Conservation (phyloP, 176 grass and related monocot species). For the Poa annua region DNA sequence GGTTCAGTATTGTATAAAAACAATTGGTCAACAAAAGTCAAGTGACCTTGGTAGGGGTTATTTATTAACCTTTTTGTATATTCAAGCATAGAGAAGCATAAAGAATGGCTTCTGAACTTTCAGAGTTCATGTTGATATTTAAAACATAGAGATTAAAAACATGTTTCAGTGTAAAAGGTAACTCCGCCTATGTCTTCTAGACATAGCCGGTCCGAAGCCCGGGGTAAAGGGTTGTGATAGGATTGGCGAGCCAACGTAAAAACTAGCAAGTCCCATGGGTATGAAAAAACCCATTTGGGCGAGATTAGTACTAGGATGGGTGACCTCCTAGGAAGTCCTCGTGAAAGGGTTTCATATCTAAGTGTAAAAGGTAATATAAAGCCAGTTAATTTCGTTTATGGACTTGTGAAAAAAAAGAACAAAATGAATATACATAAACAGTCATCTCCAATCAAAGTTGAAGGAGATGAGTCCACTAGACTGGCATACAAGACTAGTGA, state of each 20-base stretch:
- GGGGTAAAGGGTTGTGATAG: too few species aligned
- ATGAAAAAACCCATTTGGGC: too few species aligned
- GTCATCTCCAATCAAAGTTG: background rate
- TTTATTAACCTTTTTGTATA: background rate
- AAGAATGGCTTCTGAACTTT: background rate
- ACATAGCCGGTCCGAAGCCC: too few species aligned
- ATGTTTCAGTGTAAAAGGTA: background rate
- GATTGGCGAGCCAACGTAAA: too few species aligned
- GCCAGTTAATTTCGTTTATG: background rate
- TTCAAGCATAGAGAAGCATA: background rate
- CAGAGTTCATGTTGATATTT: background rate
- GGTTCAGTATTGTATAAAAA: background rate
- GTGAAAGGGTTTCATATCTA: too few species aligned
- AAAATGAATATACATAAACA: background rate
- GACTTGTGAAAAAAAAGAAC: background rate
- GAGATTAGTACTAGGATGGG: too few species aligned
- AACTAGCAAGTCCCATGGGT: too few species aligned
- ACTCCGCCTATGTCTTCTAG: too few species aligned
- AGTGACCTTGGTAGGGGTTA: background rate
- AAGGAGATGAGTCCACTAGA: background rate
- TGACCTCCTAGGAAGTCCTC: too few species aligned
- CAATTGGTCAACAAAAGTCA: background rate
- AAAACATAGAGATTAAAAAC: background rate
- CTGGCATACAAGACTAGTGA: background rate
- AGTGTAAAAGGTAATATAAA: conserved; percentile 2